Base-by-base conservation (phyloP, 2,329 filamentous ascomycete genomes). In the Elsinoe ampelina region DNA sequence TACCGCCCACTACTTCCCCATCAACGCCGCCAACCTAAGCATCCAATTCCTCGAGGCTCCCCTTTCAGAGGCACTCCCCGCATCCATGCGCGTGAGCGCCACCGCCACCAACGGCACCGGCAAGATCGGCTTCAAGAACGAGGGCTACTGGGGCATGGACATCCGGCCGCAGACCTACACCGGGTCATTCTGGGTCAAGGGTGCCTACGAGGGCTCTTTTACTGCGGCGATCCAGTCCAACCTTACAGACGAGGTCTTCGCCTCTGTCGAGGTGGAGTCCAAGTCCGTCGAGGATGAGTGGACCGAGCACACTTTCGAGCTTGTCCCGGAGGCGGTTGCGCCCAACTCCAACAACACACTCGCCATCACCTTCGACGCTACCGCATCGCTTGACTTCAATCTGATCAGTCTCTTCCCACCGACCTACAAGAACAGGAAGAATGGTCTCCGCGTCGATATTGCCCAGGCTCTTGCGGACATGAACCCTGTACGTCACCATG, bases 341-440 rank as follows among this genome's bases (percentile, higher is more conserved):
- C 60, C 68, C 35, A 67, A 68, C 42, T 58, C 58, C 15, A 61
- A 62, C 60, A 61, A 61, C 62, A 78, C 76, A 0, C 80, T 83
- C 59, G 70, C 72, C 0, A 69, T 83, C 6, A 77, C 75, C 0
- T 83, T 81, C 60, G 75, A 81, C 55, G 66, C 73, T 22, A 64
- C 61, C 3, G 71, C 70, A 3, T 74, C 73, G 2, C 68, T 83
- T 1, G 75, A 82, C 64, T 81, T 83, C 57, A 79, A 80, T 63
- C 64, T 83, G 17, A 78, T 83, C 64, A 80, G 77, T 57, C 63
- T 84, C 12, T 84, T 83, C 68, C 81, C 80, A 1, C 78, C 79
- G 0, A 83, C 80, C 0, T 83, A 78, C 66, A 82, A 82, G 61
- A 71, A 73, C 59, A 73, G 78, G 42, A 47, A 62, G 47, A 85